A percentile compares a stretch with the other conserved stretches of the same genome.
Conservation (phyloP, 1,284 basidiomycete species). For the Pyrrhoderma lamaoense region DNA sequence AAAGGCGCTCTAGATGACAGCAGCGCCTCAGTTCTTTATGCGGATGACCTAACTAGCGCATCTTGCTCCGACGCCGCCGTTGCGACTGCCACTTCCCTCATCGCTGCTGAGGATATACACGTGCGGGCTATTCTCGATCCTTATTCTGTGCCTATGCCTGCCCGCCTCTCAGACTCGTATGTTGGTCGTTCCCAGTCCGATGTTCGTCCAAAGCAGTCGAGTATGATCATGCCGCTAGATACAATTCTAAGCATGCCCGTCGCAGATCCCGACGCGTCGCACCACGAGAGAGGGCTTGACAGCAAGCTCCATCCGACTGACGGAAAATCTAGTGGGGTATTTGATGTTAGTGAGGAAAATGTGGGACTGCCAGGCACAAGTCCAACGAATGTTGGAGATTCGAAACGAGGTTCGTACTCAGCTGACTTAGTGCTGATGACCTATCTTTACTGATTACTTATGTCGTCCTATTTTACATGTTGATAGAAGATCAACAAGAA, state of each 20-base stretch:
- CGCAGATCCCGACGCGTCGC: background rate
- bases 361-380: too few species aligned
- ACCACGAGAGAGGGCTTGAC: background rate
- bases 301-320: conserved; percentile 4
- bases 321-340: background rate
- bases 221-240: background rate
- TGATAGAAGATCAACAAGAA: too few species aligned
- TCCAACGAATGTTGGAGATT: too few species aligned
- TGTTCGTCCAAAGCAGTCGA: background rate
- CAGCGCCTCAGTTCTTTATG: too few species aligned
- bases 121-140: conserved; percentile 10
- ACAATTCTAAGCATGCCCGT: conserved; percentile 1
- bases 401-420: too few species aligned
- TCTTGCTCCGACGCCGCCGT: too few species aligned
- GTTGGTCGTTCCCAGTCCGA: conserved; percentile 1
- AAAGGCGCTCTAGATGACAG: too few species aligned
- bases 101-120: conserved; percentile 10
- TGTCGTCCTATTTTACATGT: too few species aligned
- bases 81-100: conserved; percentile 5
- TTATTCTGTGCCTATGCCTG: background rate
- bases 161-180: background rate
- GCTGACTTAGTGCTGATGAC: too few species aligned
- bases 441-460: too few species aligned
- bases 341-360: background rate
- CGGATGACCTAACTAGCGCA: too few species aligned